Percentiles rank a stretch among this genome's conserved stretches.
phyloP scores from a whole-genome alignment of 2,329 filamentous ascomycete species.

The Cercospora berteroae region DNA sequence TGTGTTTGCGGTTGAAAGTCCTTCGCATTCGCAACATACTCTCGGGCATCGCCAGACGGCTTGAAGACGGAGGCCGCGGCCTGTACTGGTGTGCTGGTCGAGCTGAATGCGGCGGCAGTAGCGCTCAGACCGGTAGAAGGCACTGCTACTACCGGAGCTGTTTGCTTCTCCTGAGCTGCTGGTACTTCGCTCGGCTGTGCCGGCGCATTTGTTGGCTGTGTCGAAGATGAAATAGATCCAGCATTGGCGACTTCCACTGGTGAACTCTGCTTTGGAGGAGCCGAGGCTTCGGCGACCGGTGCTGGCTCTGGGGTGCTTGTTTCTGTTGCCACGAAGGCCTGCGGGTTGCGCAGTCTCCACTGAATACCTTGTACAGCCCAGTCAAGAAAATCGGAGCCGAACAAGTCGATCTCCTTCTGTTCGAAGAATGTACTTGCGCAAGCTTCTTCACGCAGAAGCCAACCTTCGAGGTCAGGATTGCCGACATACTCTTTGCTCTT shows the following conservation, averaged over 20 bases:
- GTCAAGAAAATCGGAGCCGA: conserved; percentile 24
- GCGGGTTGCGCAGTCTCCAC: conserved; percentile 5
- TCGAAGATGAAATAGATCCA: neutral
- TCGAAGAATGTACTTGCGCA: conserved; percentile 30
- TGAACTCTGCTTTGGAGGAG: neutral
- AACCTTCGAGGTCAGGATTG: conserved; percentile 24
- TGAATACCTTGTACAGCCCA: conserved; percentile 23
- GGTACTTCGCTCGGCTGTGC: neutral
- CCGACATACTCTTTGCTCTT: conserved; percentile 24
- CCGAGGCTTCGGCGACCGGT: neutral
- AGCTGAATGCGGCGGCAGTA: conserved; percentile 5
- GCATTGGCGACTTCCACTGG: neutral
- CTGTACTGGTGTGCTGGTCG: conserved; percentile 7
- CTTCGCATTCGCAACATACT: neutral
- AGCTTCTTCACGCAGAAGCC: conserved; percentile 23
- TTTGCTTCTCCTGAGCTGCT: neutral
- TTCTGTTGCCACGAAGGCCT: neutral
- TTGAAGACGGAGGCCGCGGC: neutral
- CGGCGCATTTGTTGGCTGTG: neutral
- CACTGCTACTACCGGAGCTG: neutral
- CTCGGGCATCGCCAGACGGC: neutral
- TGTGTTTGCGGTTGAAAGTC: neutral
- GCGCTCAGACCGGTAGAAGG: neutral
- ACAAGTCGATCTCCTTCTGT: conserved; percentile 19
- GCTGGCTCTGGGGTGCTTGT: neutral